These are phyloP conservation scores for Phytophthora hibernalis DNA, from an alignment of 352 stramenopile genomes.

Conservation along the genomic window DNA sequence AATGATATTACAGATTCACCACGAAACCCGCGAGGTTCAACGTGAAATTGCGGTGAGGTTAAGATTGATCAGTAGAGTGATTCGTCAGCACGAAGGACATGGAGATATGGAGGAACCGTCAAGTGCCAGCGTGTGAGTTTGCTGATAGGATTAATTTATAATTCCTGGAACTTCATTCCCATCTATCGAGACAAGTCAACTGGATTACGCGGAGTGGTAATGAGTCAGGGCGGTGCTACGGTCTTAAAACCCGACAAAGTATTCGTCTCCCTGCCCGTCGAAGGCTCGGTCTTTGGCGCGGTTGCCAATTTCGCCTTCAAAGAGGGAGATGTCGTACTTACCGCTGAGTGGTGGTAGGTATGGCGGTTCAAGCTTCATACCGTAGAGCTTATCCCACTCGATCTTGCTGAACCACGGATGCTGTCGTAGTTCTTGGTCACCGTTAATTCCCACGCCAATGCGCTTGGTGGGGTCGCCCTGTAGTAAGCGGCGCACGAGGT, in stretches of 20 bases:
- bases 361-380: constrained; percentile 60
- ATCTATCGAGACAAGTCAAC: constrained; percentile 15
- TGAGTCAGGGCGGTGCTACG: not conserved
- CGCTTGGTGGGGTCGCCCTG: constrained; percentile 87
- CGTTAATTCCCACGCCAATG: constrained; percentile 76
- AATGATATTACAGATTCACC: constrained; percentile 59
- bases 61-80: constrained; percentile 43
- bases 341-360: constrained; percentile 70
- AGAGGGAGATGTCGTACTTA: constrained; percentile 79
- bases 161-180: constrained; percentile 3
- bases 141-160: constrained; percentile 31
- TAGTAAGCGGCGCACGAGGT: constrained; percentile 93
- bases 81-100: constrained; percentile 49
- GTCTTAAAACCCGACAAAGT: constrained; percentile 75
- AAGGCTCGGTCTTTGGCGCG: constrained; percentile 74
- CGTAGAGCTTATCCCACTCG: constrained; percentile 80
- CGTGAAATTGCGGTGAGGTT: constrained; percentile 60
- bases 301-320: constrained; percentile 79
- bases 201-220: not conserved
- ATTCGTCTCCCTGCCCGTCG: constrained; percentile 69
- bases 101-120: constrained; percentile 54
- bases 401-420: constrained; percentile 78
- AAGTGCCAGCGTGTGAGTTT: constrained; percentile 69
- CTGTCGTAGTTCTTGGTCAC: constrained; percentile 70
- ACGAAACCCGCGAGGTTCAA: constrained; percentile 63